Conservation (phyloP, 306 rosid species). For the Sicyos edulis region DNA sequence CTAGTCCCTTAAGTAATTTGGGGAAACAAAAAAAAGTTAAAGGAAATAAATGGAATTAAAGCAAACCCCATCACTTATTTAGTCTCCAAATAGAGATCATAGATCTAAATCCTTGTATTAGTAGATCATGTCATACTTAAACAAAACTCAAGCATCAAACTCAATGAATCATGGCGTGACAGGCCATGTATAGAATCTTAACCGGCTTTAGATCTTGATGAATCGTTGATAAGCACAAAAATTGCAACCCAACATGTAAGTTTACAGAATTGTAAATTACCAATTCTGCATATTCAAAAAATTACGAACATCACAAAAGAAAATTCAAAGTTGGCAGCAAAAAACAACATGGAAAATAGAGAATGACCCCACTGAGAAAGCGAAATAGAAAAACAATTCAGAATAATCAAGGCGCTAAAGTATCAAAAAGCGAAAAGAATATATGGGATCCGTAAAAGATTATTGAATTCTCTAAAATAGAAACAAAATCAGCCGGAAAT, state of each 20-base stretch:
- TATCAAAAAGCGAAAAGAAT: too few species aligned
- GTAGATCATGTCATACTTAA: background rate
- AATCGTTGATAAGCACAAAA: background rate
- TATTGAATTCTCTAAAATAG: too few species aligned
- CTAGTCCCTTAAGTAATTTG: background rate
- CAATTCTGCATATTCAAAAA: background rate
- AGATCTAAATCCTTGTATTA: background rate
- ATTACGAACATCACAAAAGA: background rate
- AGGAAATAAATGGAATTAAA: too few species aligned
- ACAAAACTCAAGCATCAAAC: background rate
- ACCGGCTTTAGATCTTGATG: background rate
- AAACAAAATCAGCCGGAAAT: too few species aligned
- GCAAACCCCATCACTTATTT: constrained; percentile 4
- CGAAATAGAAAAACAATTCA: too few species aligned
- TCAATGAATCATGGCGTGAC: background rate
- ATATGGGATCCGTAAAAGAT: too few species aligned
- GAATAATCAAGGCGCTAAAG: too few species aligned
- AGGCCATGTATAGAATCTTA: background rate
- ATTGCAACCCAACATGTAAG: background rate
- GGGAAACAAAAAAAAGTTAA: background rate
- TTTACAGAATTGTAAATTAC: background rate
- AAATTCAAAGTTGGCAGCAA: too few species aligned
- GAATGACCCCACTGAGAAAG: too few species aligned
- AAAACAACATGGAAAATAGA: too few species aligned
- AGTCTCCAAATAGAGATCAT: background rate